These are phyloP conservation scores for Scleromitrula shiraiana DNA, from an alignment of 2,329 filamentous ascomycete genomes.

Conservation along the genomic window DNA sequence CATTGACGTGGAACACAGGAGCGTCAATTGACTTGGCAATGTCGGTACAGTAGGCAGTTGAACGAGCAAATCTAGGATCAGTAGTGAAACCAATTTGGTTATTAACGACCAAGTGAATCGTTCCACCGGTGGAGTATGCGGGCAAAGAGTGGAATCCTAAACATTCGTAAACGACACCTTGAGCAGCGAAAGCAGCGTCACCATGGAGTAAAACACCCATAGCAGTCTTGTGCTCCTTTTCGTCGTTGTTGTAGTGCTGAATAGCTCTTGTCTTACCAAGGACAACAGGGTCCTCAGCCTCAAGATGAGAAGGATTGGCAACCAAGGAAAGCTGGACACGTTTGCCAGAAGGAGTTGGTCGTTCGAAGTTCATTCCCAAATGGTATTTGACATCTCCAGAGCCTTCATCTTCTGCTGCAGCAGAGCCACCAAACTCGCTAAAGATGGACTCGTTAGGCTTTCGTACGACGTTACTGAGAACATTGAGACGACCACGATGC, in stretches of 20 bases:
- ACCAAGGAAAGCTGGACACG: conserved; percentile 98
- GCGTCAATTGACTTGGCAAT: conserved; percentile 99
- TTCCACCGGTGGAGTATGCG: conserved; percentile 93
- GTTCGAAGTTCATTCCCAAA: conserved; percentile 99
- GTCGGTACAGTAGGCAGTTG: conserved; percentile 97
- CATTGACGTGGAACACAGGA: conserved; percentile 98
- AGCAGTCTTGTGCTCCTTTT: conserved; percentile 77
- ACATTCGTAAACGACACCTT: conserved; percentile 97
- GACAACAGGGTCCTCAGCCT: conserved; percentile 96
- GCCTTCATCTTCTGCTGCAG: conserved; percentile 85
- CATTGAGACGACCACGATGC: conserved; percentile 95
- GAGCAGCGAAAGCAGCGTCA: conserved; percentile 92
- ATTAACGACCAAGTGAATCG: conserved; percentile 95
- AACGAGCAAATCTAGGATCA: conserved; percentile 92
- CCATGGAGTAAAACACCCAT: conserved; percentile 96
- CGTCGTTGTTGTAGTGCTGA: conserved; percentile 97
- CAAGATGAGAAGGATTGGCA: conserved; percentile 95
- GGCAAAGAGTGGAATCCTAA: conserved; percentile 95
- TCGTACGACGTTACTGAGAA: conserved; percentile 95
- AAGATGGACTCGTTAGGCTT: conserved; percentile 99
- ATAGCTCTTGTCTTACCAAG: conserved; percentile 96
- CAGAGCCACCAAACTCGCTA: conserved; percentile 88
- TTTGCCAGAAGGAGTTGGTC: conserved; percentile 94
- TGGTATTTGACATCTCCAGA: conserved; percentile 99
- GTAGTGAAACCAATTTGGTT: conserved; percentile 99